Evolutionary conservation across 306 rosid species (phyloP).

Genomic region (Adenanthera pavonina): DNA sequence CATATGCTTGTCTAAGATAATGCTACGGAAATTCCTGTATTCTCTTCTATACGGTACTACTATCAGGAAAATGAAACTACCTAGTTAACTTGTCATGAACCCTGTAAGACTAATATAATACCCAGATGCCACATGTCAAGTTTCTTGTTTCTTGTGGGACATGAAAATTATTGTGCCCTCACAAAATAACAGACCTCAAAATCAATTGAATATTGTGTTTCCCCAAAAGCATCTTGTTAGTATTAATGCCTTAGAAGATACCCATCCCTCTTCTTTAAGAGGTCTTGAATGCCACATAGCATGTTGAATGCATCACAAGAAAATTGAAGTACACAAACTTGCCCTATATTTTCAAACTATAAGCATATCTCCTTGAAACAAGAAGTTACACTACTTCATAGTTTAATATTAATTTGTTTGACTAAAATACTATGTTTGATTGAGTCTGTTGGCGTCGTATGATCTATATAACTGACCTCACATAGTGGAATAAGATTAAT

Average conservation of each 20-base stretch:
- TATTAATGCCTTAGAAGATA: background rate
- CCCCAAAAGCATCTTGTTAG: background rate
- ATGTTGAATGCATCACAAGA: background rate
- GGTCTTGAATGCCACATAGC: background rate
- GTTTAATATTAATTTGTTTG: too few species aligned
- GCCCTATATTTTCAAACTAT: too few species aligned
- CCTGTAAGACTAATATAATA: background rate
- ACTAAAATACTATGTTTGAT: too few species aligned
- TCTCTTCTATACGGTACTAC: slow-evolving; percentile 18
- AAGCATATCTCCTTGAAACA: too few species aligned
- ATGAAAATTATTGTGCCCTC: background rate
- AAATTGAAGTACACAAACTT: too few species aligned
- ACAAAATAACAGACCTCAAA: background rate
- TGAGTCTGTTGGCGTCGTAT: too few species aligned
- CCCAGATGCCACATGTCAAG: slow-evolving; percentile 20
- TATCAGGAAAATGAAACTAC: slow-evolving; percentile 12
- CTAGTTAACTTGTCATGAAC: slow-evolving; percentile 17
- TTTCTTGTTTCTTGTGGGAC: background rate
- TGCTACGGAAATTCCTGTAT: slow-evolving; percentile 13
- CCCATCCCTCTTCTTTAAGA: background rate
- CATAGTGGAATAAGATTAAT: too few species aligned
- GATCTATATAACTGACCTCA: too few species aligned
- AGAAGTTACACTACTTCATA: too few species aligned
- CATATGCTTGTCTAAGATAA: background rate
- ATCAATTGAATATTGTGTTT: background rate